Evolutionary conservation across 805 yeast species (phyloP).

Genomic region (Kazachstania bromeliacearum): DNA sequence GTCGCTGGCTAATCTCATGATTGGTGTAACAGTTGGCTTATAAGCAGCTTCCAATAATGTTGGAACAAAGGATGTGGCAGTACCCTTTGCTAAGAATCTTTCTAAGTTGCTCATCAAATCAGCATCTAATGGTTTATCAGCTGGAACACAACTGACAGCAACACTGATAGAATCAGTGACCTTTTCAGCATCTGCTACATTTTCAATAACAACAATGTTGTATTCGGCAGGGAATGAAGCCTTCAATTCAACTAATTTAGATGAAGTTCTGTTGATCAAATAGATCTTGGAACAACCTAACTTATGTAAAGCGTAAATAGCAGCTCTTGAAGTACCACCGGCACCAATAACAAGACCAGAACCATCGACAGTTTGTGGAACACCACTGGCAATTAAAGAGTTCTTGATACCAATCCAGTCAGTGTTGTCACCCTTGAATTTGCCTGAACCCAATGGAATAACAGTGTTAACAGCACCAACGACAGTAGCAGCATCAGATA

Average conservation of each 20-base stretch:
- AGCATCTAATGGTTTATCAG: conserved; percentile 58
- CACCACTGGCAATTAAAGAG: conserved; percentile 57
- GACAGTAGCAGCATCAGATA: conserved; percentile 65
- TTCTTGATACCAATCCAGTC: conserved; percentile 87
- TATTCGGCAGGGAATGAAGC: conserved; percentile 49
- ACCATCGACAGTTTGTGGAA: conserved; percentile 33
- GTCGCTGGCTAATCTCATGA: conserved; percentile 66
- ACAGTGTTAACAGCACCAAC: conserved; percentile 95
- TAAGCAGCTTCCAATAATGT: conserved; percentile 86
- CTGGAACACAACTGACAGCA: conserved; percentile 77
- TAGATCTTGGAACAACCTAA: conserved; percentile 73
- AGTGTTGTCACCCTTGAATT: conserved; percentile 77
- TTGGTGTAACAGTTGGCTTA: conserved; percentile 78
- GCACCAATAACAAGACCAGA: conserved; percentile 86
- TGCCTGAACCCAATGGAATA: conserved; percentile 40
- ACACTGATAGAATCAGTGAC: conserved; percentile 40
- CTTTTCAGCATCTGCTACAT: conserved; percentile 36
- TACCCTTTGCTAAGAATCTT: conserved; percentile 36
- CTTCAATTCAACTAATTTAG: conserved; percentile 53
- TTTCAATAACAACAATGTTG: conserved; percentile 49
- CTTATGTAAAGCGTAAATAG: conserved; percentile 70
- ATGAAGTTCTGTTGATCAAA: conserved; percentile 68
- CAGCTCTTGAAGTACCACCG: conserved; percentile 97
- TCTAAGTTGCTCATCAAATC: conserved; percentile 41
- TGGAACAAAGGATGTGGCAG: conserved; percentile 36